Base-by-base conservation (phyloP, 1,284 basidiomycete genomes). In the Ganoderma boninense region DNA sequence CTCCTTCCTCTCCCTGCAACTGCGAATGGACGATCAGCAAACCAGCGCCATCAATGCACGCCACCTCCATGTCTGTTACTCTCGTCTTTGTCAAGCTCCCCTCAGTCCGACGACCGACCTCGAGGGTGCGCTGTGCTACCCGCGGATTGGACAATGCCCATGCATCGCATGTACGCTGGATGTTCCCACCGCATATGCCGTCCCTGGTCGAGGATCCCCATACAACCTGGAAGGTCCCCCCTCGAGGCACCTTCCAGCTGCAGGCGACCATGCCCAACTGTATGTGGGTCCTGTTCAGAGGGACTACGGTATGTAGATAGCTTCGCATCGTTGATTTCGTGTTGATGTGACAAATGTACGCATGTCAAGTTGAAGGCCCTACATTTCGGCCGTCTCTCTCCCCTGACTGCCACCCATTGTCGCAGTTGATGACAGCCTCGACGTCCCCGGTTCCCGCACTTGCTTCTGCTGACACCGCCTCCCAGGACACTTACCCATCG, bases 201-300 rank as follows among this genome's bases (percentile, higher is more conserved):
- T 26, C 49, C 49, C 49, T 54, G 49, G 49, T 26, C 23, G 11
- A 54, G 49, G 49, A 54, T 54, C 49, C 49, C 23, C 49, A 54
- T 54, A 54, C 23, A 13, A 26, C 49, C 2, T 29, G 49, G 49
- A 54, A 54, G 23, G n/a, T 13, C 26, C 26, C 49, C 14, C 14
- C 14, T 44, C 44, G 18, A 18, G 20, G 44, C 49, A 26, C 13
- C 11, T 54, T 54, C 49, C 49, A 52, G 49, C 11, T 10, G 4
- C 49, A 54, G 49, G 23, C 4, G 18, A 52, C 23, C 10, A n/a
- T 20, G 20, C 49, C 26, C 49, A 54, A 26, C 49, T 26, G 23
- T 54, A 54, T 54, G 49, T 14, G 49, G 49, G 23, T 54, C 23
- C 49, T 54, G 49, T 54, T 26, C 49, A 54, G 49, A 54, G 49